Conservation (phyloP, 306 rosid species). For the Mucuna pruriens region DNA sequence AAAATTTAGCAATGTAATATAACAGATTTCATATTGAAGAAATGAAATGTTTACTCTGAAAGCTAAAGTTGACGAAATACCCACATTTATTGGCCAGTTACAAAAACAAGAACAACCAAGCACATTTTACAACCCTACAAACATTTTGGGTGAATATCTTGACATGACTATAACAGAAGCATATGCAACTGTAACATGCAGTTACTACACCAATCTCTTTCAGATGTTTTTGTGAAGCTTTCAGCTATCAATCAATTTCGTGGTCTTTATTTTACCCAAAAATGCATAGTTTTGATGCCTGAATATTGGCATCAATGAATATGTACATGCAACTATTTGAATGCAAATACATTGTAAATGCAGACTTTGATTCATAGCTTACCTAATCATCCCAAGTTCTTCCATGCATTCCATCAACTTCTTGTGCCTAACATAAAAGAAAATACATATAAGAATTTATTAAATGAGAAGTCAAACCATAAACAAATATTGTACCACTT, state of each 20-base stretch:
- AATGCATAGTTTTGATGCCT: neutral
- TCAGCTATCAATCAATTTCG: neutral
- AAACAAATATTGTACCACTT: conserved; percentile 42
- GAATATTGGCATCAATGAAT: neutral
- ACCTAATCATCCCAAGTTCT: conserved; percentile 76
- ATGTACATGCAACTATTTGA: neutral
- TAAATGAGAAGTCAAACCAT: conserved; percentile 33
- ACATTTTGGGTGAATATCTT: neutral
- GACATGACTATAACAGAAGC: too few species aligned
- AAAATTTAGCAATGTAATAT: neutral
- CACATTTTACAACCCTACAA: neutral
- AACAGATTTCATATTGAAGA: neutral
- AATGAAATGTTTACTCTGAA: neutral
- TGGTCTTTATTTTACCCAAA: neutral
- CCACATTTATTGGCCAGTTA: neutral
- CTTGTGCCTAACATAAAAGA: conserved; percentile 69
- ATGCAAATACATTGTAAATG: conserved; percentile 11
- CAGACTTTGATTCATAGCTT: conserved; percentile 41
- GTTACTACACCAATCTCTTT: too few species aligned
- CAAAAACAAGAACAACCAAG: conserved; percentile 1
- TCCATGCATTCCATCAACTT: conserved; percentile 79
- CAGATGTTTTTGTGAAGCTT: neutral
- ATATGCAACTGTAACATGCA: too few species aligned
- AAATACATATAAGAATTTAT: conserved; percentile 19
- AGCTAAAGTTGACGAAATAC: neutral